Conservation (phyloP, 176 grass and related monocot species). For the Triticum dicoccoides region DNA sequence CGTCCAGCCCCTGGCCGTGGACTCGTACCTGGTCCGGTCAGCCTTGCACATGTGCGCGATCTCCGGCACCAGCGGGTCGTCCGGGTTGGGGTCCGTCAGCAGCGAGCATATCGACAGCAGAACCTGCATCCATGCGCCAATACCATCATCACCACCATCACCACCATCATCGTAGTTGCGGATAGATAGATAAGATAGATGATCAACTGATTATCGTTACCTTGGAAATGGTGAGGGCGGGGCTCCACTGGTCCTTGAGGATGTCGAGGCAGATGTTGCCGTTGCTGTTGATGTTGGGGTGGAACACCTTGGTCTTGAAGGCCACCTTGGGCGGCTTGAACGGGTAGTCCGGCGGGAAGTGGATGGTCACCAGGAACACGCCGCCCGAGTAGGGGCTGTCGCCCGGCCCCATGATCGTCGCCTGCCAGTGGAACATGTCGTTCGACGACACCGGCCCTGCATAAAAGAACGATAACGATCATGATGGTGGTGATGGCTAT, state of each 20-base stretch:
- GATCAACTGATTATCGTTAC: background rate
- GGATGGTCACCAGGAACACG: conserved; percentile 64
- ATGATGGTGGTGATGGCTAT: background rate
- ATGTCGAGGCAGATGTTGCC: conserved; percentile 92
- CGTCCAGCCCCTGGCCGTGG: conserved; percentile 62
- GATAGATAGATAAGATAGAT: background rate
- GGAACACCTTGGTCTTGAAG: conserved; percentile 86
- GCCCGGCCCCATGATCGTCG: conserved; percentile 64
- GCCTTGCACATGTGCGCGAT: conserved; percentile 93
- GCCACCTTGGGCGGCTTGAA: conserved; percentile 86
- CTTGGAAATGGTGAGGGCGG: conserved; percentile 76
- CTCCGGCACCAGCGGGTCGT: conserved; percentile 82
- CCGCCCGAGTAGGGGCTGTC: conserved; percentile 67
- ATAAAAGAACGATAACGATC: background rate
- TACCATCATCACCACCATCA: background rate
- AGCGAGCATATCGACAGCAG: conserved; percentile 80
- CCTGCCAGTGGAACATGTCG: conserved; percentile 97
- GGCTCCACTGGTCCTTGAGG: conserved; percentile 89
- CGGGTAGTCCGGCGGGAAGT: conserved; percentile 73
- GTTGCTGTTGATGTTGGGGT: conserved; percentile 88
- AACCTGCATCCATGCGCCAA: conserved; percentile 25
- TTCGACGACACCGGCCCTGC: conserved; percentile 69
- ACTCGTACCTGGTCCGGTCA: conserved; percentile 59
- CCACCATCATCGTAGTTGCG: background rate
- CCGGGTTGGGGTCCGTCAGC: conserved; percentile 78